A percentile compares a stretch with the other conserved stretches of the same genome.
Conservation (phyloP, 2,329 filamentous ascomycete genomes). For the Nemania sp. region DNA sequence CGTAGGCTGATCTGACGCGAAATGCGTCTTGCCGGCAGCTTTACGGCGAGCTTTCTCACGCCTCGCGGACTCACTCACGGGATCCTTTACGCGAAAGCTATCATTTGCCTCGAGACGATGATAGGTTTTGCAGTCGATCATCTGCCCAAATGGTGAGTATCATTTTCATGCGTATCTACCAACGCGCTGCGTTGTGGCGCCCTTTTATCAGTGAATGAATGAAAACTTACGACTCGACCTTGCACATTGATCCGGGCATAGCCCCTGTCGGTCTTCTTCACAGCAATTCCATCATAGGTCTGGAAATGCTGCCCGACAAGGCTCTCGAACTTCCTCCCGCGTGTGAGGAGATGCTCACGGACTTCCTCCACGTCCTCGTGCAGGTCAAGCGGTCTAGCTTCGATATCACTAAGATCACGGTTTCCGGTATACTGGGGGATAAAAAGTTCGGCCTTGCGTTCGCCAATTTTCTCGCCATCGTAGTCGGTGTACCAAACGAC, state of each 20-base stretch:
- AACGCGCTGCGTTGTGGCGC: background rate
- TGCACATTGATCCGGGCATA: slow-evolving; percentile 34
- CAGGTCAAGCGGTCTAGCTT: slow-evolving; percentile 37
- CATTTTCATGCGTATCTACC: background rate
- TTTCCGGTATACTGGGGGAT: slow-evolving; percentile 37
- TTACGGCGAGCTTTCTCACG: slow-evolving; percentile 20
- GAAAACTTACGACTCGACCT: slow-evolving; percentile 34
- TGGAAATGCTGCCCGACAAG: slow-evolving; percentile 40
- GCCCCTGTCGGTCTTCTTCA: slow-evolving; percentile 23
- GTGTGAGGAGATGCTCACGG: slow-evolving; percentile 27
- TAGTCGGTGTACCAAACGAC: slow-evolving; percentile 39
- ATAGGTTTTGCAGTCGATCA: slow-evolving; percentile 43
- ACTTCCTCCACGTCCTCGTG: slow-evolving; percentile 32
- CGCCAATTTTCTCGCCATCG: slow-evolving; percentile 42
- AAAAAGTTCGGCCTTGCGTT: slow-evolving; percentile 28
- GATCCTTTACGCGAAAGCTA: slow-evolving; percentile 28
- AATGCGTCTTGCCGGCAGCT: slow-evolving; percentile 29
- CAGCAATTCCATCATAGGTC: slow-evolving; percentile 40
- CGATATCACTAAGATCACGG: slow-evolving; percentile 35
- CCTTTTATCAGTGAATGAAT: background rate
- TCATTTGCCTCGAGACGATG: slow-evolving; percentile 36
- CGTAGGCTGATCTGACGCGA: slow-evolving; percentile 27
- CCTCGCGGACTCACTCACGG: slow-evolving; percentile 20
- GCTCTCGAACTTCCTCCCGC: slow-evolving; percentile 41
- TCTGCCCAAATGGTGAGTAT: slow-evolving; percentile 23